Evolutionary conservation across 2,329 filamentous ascomycete genomes (phyloP), one percentile per base, ranked within the genome.

Genomic region (Pseudocercospora cruenta): DNA sequence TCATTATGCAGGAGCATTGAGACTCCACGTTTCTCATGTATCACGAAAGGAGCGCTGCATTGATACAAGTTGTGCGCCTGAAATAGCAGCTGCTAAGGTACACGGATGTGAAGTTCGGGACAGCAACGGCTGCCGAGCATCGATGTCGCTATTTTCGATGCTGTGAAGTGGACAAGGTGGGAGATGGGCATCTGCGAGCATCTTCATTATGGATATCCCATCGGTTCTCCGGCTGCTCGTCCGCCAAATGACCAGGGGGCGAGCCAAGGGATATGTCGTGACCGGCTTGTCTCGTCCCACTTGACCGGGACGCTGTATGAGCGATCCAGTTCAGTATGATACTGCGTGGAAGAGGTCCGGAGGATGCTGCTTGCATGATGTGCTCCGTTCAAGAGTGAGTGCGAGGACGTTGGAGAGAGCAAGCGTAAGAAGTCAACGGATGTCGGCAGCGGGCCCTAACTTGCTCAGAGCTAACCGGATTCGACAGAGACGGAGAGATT

Each of bases 161-260:
- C 14, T 19, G 28, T 33, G 14, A 33, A 24, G 54, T 8, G 28
- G 19, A 14, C 21, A 24, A 8, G 26, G 26, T 22, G 28, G 54
- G 16, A 58, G 2, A 33, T 58, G 28, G 8, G 33, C n/a, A 22
- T 58, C 31, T 22, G 28, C 5, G 26, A 39, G 21, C 51, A 24
- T 31, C 24, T 31, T 55, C 26, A 49, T 31, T 5, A 26, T 26
- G 24, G 24, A 21, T 51, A 21, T 55, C 9, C 24, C 51, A 9
- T 33, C 54, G 54, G 26, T 36, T n/a, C 54, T 36, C 26, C 54
- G 54, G 54, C 14, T 58, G 54, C 28, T 58, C 16, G 54, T 58
- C 54, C 54, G 54, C 28, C 14, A 33, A 36, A 58, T 19, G 54
- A 58, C 54, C 54, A 58, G 54, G 54, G 28, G 22, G 2, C 49